Evolutionary conservation across 106 monocot genomes (phyloP), one percentile per base, ranked within the genome.

Genomic region (Hemerocallis citrina): DNA sequence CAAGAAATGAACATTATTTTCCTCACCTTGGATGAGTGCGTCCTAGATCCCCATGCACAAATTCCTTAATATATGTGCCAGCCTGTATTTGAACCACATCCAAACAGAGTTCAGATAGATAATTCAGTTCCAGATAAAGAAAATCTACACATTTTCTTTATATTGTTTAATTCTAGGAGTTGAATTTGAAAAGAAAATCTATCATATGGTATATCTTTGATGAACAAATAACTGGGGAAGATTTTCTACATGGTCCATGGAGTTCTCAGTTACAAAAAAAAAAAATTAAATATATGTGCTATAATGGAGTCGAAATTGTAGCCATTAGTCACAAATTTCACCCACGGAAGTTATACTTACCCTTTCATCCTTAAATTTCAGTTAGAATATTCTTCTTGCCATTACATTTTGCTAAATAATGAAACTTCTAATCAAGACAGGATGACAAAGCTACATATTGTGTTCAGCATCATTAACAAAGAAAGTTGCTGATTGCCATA

Each of bases 11-110:
- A n/a, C n/a, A n/a, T n/a, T n/a, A n/a, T n/a, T 38, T 11, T 55
- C 70, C 25, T 77, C n/a, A 91, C 91, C 85, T 91, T 48, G 96
- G 96, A 75, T 72, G 48, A 33, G 96, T 98, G 37, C 96, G 82
- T n/a, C 96, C 96, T 70, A 98, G 87, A 79, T 98, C 96, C 65
- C 96, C 96, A 73, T 98, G 96, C 58, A 91, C 96, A 82, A 98
- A 80, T 75, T 98, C 91, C 72, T 98, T 98, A 19, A 98, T 98
- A 57, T 98, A 98, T 59, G 96, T 98, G 59, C 96, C 91, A 49
- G 96, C 96, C 96, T 96, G 73, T 24, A 32, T 56, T 59, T 59
- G 35, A 32, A 35, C 27, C 24, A 41, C 8, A 54, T 43, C 29
- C 34, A 47, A 63, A 31, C 33, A 49, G 34, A 25, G 6, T 8